These are phyloP conservation scores for Trifolium pratense DNA, from an alignment of 306 rosid species.

Conservation along the genomic window DNA sequence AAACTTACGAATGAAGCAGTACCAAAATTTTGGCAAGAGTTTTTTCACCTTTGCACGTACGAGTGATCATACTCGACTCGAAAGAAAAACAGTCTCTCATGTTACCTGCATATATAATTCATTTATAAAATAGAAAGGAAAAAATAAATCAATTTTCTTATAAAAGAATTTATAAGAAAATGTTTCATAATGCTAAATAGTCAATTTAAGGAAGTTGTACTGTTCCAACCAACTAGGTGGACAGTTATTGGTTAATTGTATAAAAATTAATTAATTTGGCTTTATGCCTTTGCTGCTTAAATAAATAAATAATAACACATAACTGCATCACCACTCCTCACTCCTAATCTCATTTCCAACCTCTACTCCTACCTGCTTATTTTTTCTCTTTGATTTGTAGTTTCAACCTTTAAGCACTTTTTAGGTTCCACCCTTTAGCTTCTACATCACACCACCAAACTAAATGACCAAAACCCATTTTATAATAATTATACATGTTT, in stretches of 20 bases:
- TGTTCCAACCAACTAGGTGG: conserved; percentile 55
- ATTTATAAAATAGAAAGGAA: no score
- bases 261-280: conserved; percentile 17
- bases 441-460: conserved; percentile 56
- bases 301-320: conserved; percentile 46
- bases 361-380: conserved; percentile 48
- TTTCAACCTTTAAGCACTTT: conserved; percentile 62
- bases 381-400: conserved; percentile 40
- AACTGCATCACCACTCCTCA: conserved; percentile 26
- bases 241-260: conserved; percentile 40
- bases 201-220: conserved; percentile 35
- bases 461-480: conserved; percentile 37
- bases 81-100: no score
- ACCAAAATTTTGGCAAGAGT: neutral
- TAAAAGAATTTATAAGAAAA: neutral
- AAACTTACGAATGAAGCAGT: neutral
- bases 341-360: conserved; percentile 30
- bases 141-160: no score
- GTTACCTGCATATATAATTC: no score
- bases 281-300: conserved; percentile 37
- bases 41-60: neutral
- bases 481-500: conserved; percentile 20
- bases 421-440: conserved; percentile 43
- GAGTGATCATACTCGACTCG: neutral
- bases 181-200: neutral